Evolutionary conservation across 805 yeast species (phyloP).

Genomic region (Candida golubevii): DNA sequence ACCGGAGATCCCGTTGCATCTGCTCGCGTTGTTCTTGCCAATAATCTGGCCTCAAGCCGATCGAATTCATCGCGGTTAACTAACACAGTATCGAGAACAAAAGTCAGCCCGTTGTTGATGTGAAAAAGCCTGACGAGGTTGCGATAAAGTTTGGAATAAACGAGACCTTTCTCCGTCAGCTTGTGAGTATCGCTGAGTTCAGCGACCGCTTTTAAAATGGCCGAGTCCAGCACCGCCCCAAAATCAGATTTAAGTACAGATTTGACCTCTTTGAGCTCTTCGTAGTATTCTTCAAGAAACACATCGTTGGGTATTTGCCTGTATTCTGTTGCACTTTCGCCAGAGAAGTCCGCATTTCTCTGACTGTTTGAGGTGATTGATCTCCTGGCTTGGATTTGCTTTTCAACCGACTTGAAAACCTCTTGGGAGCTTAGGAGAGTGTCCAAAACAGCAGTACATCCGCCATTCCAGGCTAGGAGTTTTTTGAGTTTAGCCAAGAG

Average conservation of each 20-base stretch:
- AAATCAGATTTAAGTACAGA: constrained; percentile 19
- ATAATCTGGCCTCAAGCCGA: constrained; percentile 17
- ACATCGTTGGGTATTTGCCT: constrained; percentile 32
- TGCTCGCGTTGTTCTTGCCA: background rate
- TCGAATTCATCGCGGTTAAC: constrained; percentile 25
- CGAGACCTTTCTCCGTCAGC: constrained; percentile 15
- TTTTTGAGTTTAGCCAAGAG: constrained; percentile 8
- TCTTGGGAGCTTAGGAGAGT: constrained; percentile 47
- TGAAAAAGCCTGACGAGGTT: constrained; percentile 32
- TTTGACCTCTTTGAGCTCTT: constrained; percentile 27
- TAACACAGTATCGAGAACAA: constrained; percentile 33
- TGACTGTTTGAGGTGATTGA: background rate
- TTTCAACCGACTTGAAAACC: constrained; percentile 18
- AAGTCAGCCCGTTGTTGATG: constrained; percentile 29
- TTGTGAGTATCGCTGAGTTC: constrained; percentile 7
- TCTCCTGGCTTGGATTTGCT: constrained; percentile 1
- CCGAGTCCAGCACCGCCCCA: constrained; percentile 5
- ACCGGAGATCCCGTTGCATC: background rate
- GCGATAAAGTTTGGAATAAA: constrained; percentile 25
- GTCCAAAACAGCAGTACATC: constrained; percentile 56
- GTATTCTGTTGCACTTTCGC: constrained; percentile 12
- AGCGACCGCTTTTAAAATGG: constrained; percentile 16
- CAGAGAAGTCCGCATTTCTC: background rate
- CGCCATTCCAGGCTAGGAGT: constrained; percentile 42
- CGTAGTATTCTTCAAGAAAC: constrained; percentile 29